phyloP scores from a whole-genome alignment of 2,329 filamentous ascomycete species.

The Trichoderma aggressivum region DNA sequence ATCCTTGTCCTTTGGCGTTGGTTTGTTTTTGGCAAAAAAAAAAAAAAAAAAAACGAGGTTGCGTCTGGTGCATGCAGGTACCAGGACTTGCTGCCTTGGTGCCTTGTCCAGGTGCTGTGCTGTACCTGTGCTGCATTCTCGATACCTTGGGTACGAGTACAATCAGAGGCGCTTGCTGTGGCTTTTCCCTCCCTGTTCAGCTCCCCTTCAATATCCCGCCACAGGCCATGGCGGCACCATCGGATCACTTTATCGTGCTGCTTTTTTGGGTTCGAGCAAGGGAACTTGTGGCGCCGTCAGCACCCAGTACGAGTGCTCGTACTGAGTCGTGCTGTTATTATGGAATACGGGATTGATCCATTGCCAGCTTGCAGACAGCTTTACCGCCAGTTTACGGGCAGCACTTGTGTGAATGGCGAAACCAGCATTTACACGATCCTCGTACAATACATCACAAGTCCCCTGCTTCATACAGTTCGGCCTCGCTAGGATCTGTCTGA shows the following conservation, averaged over 20 bases:
- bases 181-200: not conserved
- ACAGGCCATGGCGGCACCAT: not conserved
- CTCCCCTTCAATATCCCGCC: constrained; percentile 6
- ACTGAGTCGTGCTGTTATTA: not conserved
- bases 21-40: not conserved
- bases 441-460: not conserved
- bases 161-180: not conserved
- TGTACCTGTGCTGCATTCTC: not conserved
- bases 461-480: not conserved
- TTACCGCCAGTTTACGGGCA: not conserved
- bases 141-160: not conserved
- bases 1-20: not conserved
- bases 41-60: not conserved
- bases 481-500: not conserved
- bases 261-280: not conserved
- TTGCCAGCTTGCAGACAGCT: not conserved
- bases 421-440: not conserved
- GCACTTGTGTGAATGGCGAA: not conserved
- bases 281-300: not conserved
- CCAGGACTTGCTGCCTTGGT: not conserved
- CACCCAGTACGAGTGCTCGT: no score
- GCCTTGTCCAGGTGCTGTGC: not conserved
- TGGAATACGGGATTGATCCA: not conserved
- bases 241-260: constrained; percentile 11
- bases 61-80: not conserved